Evolutionary conservation across 192 early-diverging fungal genomes (phyloP).

Genomic region (Phlyctochytrium planicorne): DNA sequence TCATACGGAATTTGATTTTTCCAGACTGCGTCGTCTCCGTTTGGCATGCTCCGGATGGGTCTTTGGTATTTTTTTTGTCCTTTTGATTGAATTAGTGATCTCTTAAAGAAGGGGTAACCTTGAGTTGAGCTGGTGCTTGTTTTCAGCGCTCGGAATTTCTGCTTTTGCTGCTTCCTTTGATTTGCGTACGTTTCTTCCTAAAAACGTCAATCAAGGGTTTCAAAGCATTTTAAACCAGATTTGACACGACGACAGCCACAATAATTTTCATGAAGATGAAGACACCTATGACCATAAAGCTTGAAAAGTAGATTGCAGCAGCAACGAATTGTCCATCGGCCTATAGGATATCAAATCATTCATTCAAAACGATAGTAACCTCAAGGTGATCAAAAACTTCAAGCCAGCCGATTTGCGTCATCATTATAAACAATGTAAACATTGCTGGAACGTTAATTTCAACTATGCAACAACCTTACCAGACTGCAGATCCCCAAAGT

Average conservation of each 20-base stretch:
- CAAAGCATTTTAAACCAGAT: constrained; percentile 32
- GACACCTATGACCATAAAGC: constrained; percentile 36
- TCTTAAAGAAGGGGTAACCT: background rate
- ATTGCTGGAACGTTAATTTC: constrained; percentile 17
- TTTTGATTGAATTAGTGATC: constrained; percentile 10
- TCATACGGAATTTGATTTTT: constrained; percentile 45
- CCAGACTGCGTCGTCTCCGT: constrained; percentile 25
- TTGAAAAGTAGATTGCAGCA: constrained; percentile 36
- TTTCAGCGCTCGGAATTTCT: constrained; percentile 31
- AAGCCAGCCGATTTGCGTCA: constrained; percentile 44
- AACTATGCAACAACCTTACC: background rate
- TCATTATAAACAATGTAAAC: constrained; percentile 37
- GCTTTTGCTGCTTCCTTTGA: constrained; percentile 22
- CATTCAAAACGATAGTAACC: constrained; percentile 5
- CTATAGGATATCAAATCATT: background rate
- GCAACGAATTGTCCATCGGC: constrained; percentile 32
- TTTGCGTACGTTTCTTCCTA: constrained; percentile 31
- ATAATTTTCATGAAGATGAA: constrained; percentile 47
- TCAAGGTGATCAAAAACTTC: constrained; percentile 26
- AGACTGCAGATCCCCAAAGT: constrained; percentile 33
- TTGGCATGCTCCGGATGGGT: constrained; percentile 21
- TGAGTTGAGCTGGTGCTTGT: constrained; percentile 11
- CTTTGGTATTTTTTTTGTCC: constrained; percentile 28
- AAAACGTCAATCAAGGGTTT: background rate
- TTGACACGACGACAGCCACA: constrained; percentile 47